Evolutionary conservation across 441 rosid species (phyloP).

Genomic region (Pelargonium exstipulatum): DNA sequence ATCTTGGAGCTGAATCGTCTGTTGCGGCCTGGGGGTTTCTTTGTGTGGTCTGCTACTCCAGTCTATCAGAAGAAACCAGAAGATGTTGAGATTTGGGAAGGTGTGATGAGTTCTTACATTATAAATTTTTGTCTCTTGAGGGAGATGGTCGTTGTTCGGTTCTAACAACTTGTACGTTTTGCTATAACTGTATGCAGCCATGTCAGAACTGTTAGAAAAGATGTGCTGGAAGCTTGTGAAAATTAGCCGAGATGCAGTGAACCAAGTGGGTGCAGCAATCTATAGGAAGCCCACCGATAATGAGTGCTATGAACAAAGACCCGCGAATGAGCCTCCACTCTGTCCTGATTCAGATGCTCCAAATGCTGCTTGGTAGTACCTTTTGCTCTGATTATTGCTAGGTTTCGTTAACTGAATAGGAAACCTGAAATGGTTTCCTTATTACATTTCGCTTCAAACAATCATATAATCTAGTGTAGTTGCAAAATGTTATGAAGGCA

Average conservation of each 20-base stretch:
- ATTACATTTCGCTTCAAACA: not conserved
- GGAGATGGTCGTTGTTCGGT: not conserved
- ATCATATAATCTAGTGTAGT: no score
- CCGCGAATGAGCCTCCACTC: slow-evolving; percentile 61
- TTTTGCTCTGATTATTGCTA: not conserved
- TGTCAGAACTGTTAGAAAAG: slow-evolving; percentile 53
- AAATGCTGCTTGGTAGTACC: not conserved
- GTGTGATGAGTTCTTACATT: slow-evolving; percentile 27
- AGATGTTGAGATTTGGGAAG: slow-evolving; percentile 83
- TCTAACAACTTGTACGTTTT: not conserved
- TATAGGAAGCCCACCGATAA: slow-evolving; percentile 72
- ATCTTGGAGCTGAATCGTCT: slow-evolving; percentile 87
- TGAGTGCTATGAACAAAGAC: slow-evolving; percentile 66
- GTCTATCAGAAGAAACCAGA: slow-evolving; percentile 68
- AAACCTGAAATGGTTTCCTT: not conserved
- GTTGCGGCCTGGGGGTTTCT: slow-evolving; percentile 86
- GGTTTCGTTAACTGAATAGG: not conserved
- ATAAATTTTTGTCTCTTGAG: not conserved
- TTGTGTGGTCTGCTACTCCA: slow-evolving; percentile 99
- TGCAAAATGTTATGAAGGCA: no score
- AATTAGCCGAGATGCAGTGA: slow-evolving; percentile 50
- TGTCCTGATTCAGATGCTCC: slow-evolving; percentile 27
- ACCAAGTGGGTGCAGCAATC: slow-evolving; percentile 67
- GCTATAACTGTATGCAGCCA: slow-evolving; percentile 45
- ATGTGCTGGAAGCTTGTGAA: slow-evolving; percentile 89